These are phyloP conservation scores for Sporobolus alterniflorus DNA, from an alignment of 202 grass and related monocot genomes.

Conservation along the genomic window DNA sequence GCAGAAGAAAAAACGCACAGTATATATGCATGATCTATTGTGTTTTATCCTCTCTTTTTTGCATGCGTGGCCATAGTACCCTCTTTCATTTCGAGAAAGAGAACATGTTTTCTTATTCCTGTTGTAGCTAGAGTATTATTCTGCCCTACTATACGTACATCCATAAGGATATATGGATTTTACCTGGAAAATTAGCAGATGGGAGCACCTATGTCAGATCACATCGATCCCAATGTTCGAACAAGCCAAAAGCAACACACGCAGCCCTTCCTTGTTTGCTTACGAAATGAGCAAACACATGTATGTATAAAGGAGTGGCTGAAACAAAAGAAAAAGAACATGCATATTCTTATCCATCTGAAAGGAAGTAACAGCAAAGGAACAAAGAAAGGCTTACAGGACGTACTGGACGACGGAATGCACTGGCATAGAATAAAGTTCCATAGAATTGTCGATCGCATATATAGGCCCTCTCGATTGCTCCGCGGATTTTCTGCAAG, in stretches of 20 bases:
- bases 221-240: constrained; percentile 34
- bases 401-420: not conserved
- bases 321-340: not conserved
- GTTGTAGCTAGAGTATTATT: not conserved
- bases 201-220: constrained; percentile 42
- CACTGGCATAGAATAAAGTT: constrained; percentile 27
- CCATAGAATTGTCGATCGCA: constrained; percentile 3
- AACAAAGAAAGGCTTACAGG: not conserved
- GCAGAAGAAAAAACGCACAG: not conserved
- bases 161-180: not conserved
- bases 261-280: constrained; percentile 1
- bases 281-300: not conserved
- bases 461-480: constrained; percentile 35
- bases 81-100: not conserved
- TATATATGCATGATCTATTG: too few species aligned
- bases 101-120: constrained; percentile 15
- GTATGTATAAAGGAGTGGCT: constrained; percentile 29
- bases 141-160: not conserved
- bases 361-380: constrained; percentile 20
- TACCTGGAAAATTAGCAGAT: constrained; percentile 13
- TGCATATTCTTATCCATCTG: not conserved
- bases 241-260: not conserved
- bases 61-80: not conserved
- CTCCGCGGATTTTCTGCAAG: constrained; percentile 19
- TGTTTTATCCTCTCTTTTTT: not conserved